These are phyloP conservation scores for Amaranthus palmeri DNA, from an alignment of 148 eudicot species.

Conservation along the genomic window DNA sequence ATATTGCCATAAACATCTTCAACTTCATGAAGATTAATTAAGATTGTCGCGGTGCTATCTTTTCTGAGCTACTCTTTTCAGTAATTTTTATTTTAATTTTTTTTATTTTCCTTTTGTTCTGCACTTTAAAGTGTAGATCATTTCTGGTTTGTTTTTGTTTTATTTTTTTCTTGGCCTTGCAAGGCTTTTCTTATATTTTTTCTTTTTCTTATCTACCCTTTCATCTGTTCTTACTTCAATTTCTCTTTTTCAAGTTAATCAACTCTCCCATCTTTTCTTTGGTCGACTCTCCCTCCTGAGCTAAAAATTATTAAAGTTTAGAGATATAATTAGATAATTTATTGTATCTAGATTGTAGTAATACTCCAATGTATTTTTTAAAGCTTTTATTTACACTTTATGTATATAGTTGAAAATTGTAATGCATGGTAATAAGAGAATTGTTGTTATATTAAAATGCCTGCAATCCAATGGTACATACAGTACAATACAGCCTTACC, in stretches of 20 bases:
- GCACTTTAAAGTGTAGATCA: background rate
- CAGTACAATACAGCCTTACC: no score
- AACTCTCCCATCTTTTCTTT: conserved; percentile 21
- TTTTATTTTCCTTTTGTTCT: background rate
- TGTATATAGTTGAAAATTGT: no score
- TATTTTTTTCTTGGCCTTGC: conserved; percentile 72
- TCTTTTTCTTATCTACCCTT: background rate
- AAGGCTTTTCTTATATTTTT: conserved; percentile 22
- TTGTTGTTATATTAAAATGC: no score
- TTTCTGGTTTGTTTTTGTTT: background rate
- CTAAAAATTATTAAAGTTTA: conserved; percentile 15
- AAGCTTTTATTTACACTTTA: no score
- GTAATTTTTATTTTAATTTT: background rate
- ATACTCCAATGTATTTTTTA: no score
- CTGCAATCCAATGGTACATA: no score
- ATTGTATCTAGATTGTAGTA: background rate
- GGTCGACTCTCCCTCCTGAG: conserved; percentile 46
- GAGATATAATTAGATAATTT: background rate
- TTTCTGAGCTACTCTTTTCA: conserved; percentile 32
- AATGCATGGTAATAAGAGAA: no score
- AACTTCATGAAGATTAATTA: conserved; percentile 5
- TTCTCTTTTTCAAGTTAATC: conserved; percentile 5
- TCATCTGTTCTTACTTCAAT: rapidly evolving
- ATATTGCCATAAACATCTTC: background rate
- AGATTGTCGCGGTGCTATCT: conserved; percentile 28